phyloP scores from a whole-genome alignment of 495 filamentous ascomycete species.

The Aspergillus indologenus region DNA sequence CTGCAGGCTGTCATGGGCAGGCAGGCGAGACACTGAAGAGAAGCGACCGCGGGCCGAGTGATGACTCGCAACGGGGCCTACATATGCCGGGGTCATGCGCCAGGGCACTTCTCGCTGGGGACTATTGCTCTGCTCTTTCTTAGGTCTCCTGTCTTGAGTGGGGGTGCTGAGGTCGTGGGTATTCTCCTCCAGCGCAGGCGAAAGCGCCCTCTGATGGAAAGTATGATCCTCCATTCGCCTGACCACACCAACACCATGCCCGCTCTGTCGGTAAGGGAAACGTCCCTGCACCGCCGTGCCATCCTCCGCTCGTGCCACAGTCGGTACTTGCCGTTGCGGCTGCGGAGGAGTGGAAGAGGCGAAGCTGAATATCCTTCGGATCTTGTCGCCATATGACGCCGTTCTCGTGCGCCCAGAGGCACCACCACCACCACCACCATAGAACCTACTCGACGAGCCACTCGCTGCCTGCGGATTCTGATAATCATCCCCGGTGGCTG shows the following conservation, averaged over 20 bases:
- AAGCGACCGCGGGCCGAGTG: background rate
- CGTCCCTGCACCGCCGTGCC: conserved; percentile 38
- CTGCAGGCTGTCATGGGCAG: background rate
- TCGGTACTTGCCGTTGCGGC: conserved; percentile 6
- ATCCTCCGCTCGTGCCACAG: conserved; percentile 34
- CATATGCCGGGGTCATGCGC: background rate
- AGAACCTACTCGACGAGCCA: background rate
- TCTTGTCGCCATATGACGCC: conserved; percentile 21
- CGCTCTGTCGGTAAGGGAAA: conserved; percentile 39
- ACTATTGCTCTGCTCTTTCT: background rate
- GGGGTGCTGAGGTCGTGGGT: background rate
- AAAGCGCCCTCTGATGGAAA: conserved; percentile 30
- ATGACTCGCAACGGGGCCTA: background rate
- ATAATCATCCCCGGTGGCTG: background rate
- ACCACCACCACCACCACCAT: background rate
- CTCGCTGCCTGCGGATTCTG: conserved; percentile 3
- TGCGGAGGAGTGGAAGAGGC: conserved; percentile 12
- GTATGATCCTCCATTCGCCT: conserved; percentile 34
- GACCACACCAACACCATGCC: conserved; percentile 31
- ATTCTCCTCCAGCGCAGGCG: conserved; percentile 17
- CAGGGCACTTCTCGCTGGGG: background rate
- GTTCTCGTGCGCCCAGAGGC: conserved; percentile 5
- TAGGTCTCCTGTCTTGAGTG: background rate
- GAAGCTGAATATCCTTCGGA: conserved; percentile 32
- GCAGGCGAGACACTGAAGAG: background rate